Evolutionary conservation across 108 stramenopile species (phyloP), one percentile per base, ranked within the genome.

Genomic region (Cyclotella kingstonii): DNA sequence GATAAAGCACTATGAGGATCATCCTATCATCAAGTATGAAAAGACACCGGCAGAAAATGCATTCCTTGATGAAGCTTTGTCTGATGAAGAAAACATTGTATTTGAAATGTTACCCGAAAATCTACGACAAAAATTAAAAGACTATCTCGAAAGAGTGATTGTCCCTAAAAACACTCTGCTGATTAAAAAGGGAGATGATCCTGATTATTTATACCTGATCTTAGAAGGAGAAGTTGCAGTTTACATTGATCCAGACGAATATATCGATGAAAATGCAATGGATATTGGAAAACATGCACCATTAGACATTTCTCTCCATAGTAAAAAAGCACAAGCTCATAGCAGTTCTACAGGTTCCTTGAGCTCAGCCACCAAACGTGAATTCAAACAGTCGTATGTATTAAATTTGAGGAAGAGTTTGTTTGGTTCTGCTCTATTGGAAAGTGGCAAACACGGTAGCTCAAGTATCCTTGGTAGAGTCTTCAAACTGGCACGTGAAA

Each of bases 381-480:
- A 72, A 21, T 72, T 63, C 21, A 62, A 63, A 26, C 70, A 72
- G 38, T 57, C 55, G n/a, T 72, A 63, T 18, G 70, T 72, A 3
- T 51, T 72, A 30, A 55, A 72, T 36, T 48, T 72, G 26, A 36
- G 70, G 18, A 61, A 58, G 44, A 72, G 70, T 58, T 55, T 72
- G 39, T 72, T 72, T 38, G 60, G 60, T 22, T 70, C 70, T 11
- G 42, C 38, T 5, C 61, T 38, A 34, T 38, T 60, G 15, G 68
- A 45, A 22, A 33, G 51, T 42, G 47, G 18, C n/a, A 44, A 27
- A 34, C 12, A 35, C 12, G 48, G 40, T 14, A 14, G 26, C 34
- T 36, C 41, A 18, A 31, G 25, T 5, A 39, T 72, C 23, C 43
- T 72, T 12, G 70, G 70, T 6, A 41, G 55, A 10, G 30, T 72